These are phyloP conservation scores for Crithidia thermophila DNA, from an alignment of 208 protist species.

Conservation along the genomic window DNA sequence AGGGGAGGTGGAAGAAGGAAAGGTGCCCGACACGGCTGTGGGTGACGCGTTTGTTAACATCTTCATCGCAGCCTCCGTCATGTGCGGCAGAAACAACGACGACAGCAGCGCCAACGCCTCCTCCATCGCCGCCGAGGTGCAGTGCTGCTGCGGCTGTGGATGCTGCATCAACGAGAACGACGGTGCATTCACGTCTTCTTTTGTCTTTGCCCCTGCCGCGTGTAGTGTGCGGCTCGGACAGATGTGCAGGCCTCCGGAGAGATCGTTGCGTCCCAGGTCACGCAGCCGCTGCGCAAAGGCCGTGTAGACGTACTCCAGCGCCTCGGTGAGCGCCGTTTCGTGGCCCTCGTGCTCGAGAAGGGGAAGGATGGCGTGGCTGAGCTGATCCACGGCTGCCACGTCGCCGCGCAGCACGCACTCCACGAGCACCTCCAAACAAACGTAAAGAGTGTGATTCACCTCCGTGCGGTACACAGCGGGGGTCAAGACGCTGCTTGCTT, in stretches of 20 bases:
- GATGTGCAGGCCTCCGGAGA: too few species aligned
- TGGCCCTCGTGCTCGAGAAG: slow-evolving; percentile 29
- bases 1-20: too few species aligned
- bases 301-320: slow-evolving; percentile 24
- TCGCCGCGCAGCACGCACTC: slow-evolving; percentile 33
- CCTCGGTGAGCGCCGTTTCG: slow-evolving; percentile 29
- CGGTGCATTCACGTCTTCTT: background rate
- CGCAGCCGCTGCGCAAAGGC: slow-evolving; percentile 28
- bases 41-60: background rate
- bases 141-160: background rate
- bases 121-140: slow-evolving; percentile 30
- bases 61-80: slow-evolving; percentile 38
- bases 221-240: too few species aligned
- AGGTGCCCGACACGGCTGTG: too few species aligned
- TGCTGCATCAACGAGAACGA: background rate
- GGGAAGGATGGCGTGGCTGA: slow-evolving; percentile 22
- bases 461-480: slow-evolving; percentile 17
- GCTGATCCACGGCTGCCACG: slow-evolving; percentile 10
- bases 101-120: slow-evolving; percentile 44
- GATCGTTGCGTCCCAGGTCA: slow-evolving; percentile 29
- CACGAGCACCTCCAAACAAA: slow-evolving; percentile 10
- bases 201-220: too few species aligned
- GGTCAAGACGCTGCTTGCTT: slow-evolving; percentile 3
- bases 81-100: slow-evolving; percentile 39
- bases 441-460: slow-evolving; percentile 14